Conservation (phyloP, 1,139 yeast species). For the Arxiozyma telluris region DNA sequence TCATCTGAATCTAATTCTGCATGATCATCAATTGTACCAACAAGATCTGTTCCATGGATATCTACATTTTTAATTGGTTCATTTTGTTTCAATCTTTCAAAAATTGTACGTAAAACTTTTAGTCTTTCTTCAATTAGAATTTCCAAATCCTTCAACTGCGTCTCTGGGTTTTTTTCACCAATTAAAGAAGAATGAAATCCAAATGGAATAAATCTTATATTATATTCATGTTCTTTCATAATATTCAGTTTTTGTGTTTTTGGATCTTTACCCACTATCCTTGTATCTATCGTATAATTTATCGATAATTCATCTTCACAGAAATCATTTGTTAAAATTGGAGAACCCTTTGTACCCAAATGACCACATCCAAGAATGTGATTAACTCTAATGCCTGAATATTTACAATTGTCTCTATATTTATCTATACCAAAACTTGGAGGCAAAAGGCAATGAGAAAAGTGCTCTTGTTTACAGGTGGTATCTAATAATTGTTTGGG, state of each 20-base stretch:
- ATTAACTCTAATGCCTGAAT: conserved; percentile 29
- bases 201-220: conserved; percentile 33
- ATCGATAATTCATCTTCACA: conserved; percentile 25
- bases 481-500: conserved; percentile 52
- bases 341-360: conserved; percentile 33
- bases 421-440: conserved; percentile 57
- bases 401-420: conserved; percentile 30
- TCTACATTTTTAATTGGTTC: conserved; percentile 19
- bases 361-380: conserved; percentile 37
- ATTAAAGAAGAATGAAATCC: conserved; percentile 24
- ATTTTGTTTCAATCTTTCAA: conserved; percentile 14
- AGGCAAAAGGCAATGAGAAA: conserved; percentile 52
- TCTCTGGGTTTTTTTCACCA: conserved; percentile 13
- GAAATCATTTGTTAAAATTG: conserved; percentile 33
- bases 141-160: conserved; percentile 15
- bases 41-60: conserved; percentile 19
- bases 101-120: conserved; percentile 14
- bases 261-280: conserved; percentile 25
- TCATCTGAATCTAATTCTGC: conserved; percentile 15
- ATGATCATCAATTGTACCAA: conserved; percentile 16
- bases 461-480: conserved; percentile 45
- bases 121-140: conserved; percentile 18
- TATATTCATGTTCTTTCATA: conserved; percentile 27
- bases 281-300: conserved; percentile 29
- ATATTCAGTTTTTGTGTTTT: conserved; percentile 18